Percentiles rank a stretch among this genome's conserved stretches.
Evolutionary conservation across 1,284 basidiomycete species (phyloP).

Genomic region (Anthracocystis walkeri): DNA sequence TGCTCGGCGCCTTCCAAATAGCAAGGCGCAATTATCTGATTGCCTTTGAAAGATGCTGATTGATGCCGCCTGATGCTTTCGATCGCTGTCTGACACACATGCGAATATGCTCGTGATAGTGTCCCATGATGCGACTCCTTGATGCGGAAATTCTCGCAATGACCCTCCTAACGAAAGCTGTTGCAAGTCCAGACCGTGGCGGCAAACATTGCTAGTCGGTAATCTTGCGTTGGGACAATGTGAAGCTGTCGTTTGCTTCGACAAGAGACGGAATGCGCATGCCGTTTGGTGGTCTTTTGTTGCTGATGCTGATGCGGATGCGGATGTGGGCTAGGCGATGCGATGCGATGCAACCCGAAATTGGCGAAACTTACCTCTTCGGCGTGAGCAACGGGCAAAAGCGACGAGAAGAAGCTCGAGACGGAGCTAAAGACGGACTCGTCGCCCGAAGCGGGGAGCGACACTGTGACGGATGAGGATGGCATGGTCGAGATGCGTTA

Average conservation of each 20-base stretch:
- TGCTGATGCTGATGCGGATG: not conserved
- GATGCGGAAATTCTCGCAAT: too few species aligned
- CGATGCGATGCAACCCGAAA: conserved; percentile 1
- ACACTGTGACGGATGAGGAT: conserved; percentile 49
- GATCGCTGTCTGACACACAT: too few species aligned
- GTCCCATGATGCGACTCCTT: too few species aligned
- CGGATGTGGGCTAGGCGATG: not conserved
- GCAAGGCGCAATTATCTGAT: not conserved
- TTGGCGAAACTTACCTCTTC: conserved; percentile 54
- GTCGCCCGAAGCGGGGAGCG: conserved; percentile 37
- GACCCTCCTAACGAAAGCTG: not conserved
- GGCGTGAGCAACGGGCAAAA: conserved; percentile 58
- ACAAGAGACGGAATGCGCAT: not conserved
- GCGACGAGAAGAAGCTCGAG: conserved; percentile 54
- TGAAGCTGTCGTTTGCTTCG: not conserved
- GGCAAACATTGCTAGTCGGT: not conserved
- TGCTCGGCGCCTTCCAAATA: not conserved
- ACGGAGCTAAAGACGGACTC: conserved; percentile 54
- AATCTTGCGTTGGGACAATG: not conserved
- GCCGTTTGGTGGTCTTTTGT: not conserved
- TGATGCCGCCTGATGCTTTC: too few species aligned
- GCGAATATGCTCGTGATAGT: too few species aligned
- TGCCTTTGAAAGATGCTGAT: not conserved
- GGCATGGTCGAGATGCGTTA: conserved; percentile 33
- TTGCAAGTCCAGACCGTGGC: not conserved